phyloP scores from a whole-genome alignment of 2,329 filamentous ascomycete genomes.

The Chaetomium strumarium region DNA sequence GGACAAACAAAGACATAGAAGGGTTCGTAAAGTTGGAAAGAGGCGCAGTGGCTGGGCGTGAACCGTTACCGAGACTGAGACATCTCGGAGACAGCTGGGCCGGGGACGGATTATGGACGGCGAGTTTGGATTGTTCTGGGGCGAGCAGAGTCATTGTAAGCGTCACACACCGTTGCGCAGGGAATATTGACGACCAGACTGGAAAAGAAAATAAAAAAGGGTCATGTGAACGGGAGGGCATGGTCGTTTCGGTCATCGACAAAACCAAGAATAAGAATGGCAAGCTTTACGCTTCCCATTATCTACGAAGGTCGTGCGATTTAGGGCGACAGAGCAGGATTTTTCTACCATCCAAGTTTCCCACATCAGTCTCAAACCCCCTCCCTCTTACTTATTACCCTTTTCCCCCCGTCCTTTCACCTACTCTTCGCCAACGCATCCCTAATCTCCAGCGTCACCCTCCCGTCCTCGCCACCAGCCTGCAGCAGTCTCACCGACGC shows the following conservation, averaged over 20 bases:
- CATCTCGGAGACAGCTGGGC: conserved; percentile 1
- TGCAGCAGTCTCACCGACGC: conserved; percentile 62
- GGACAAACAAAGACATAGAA: background rate
- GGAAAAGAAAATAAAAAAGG: no score
- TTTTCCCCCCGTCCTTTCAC: background rate
- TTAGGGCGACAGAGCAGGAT: no score
- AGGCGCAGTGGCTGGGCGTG: background rate
- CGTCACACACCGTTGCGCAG: background rate
- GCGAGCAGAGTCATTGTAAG: background rate
- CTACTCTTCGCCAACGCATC: conserved; percentile 17
- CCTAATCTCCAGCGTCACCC: conserved; percentile 59
- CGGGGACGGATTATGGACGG: background rate
- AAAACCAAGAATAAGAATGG: no score
- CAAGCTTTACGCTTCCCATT: no score
- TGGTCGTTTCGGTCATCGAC: no score
- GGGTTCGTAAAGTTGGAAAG: background rate
- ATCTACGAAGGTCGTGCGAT: no score
- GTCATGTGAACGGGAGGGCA: no score
- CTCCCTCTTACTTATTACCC: background rate
- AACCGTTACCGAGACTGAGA: background rate
- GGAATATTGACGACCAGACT: no score
- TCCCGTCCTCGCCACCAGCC: conserved; percentile 51
- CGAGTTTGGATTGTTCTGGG: background rate
- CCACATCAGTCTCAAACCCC: background rate
- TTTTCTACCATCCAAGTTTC: no score